A percentile compares a stretch with the other conserved stretches of the same genome.
These are phyloP conservation scores for Mycena latifolia DNA, from an alignment of 768 basidiomycete genomes.

Conservation along the genomic window DNA sequence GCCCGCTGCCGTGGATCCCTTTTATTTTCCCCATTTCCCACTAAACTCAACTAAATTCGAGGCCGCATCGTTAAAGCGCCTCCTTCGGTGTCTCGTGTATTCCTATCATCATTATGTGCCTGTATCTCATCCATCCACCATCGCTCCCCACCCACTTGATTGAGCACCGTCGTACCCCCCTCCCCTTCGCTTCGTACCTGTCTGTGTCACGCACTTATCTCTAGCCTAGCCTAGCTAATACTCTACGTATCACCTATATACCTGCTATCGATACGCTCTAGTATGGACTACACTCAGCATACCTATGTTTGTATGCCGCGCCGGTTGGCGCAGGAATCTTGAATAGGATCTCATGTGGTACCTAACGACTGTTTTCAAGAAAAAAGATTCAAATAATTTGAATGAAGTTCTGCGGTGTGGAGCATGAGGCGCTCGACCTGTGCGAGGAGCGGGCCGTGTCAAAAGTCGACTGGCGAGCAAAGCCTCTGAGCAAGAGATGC, in stretches of 20 bases:
- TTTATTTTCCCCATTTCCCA: background rate
- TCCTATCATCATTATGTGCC: background rate
- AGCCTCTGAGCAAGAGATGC: no score
- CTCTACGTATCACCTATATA: slow-evolving; percentile 9
- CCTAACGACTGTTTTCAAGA: no score
- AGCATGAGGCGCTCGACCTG: no score
- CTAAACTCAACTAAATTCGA: background rate
- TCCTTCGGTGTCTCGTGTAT: slow-evolving; percentile 25
- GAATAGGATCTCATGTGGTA: background rate
- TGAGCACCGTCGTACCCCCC: slow-evolving; percentile 40
- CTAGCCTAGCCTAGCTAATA: no score
- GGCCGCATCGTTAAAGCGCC: background rate
- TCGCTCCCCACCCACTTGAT: slow-evolving; percentile 36
- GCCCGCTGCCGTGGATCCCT: background rate
- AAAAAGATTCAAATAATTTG: no score
- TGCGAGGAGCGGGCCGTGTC: no score
- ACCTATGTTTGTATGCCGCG: slow-evolving; percentile 11
- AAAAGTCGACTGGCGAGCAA: no score
- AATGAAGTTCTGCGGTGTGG: no score
- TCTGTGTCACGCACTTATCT: background rate
- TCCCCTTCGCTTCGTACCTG: background rate
- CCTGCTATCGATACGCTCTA: slow-evolving; percentile 8
- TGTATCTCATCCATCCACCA: background rate
- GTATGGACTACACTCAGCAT: background rate
- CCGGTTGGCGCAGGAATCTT: slow-evolving; percentile 19